Evolutionary conservation across 2,329 filamentous ascomycete species (phyloP), one percentile per base, ranked within the genome.

Genomic region (Epichloe sp.): DNA sequence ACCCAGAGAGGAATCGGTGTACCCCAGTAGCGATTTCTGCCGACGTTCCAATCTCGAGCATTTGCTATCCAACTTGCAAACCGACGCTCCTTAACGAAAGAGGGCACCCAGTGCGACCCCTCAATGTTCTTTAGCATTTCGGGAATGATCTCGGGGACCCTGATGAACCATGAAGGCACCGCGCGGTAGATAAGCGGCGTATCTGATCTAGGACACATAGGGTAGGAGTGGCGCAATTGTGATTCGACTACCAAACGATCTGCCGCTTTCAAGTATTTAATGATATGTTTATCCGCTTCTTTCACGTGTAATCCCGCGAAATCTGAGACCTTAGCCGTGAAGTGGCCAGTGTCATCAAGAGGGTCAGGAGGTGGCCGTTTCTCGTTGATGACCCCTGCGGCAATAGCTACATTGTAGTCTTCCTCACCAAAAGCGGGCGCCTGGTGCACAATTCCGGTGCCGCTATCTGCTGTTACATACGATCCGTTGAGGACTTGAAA

Each of bases 11-110:
- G 90, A 53, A 96, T 82, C 2, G 90, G 90, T 0, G 89, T 96
- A 48, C 91, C 91, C 91, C 91, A 96, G 69, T 94, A 97, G 51
- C 91, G 80, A 66, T 95, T 95, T 57, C 91, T 78, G 50, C 88
- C 93, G 35, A 97, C 85, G 63, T 95, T 95, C 91, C 91, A 97
- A 67, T 97, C 91, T 53, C 85, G 83, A 14, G 91, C 90, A 63
- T 91, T 91, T 53, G 78, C 74, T 55, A 97, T 91, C 91, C 91
- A 96, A 70, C 83, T 93, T 44, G 84, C 80, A 61, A 97, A 97
- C 14, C 91, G 82, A 64, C 84, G 86, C 61, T 95, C 90, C 67
- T 95, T 95, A 55, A 97, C 89, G 59, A 87, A 86, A 1, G 78
- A 82, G 1, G 91, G 91, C 1, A 95, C 88, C 91, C 91, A 97